Evolutionary conservation across 768 basidiomycete species (phyloP).

Genomic region (Megacollybia marginata): DNA sequence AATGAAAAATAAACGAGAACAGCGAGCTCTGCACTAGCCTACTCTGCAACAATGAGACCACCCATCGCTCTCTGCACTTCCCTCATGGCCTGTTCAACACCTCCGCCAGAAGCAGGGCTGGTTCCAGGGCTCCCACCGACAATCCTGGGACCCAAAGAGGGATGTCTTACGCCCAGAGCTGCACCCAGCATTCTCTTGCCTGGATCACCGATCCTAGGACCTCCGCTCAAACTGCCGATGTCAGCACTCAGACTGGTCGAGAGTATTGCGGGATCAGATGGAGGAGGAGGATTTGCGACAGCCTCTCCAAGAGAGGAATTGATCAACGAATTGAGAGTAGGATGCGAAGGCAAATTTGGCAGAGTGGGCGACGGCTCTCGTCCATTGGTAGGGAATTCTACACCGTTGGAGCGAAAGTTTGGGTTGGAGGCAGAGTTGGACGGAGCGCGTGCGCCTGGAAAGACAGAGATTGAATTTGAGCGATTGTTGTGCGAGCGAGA

Average conservation of each 20-base stretch:
- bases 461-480: slow-evolving; percentile 57
- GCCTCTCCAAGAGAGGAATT: slow-evolving; percentile 60
- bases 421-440: slow-evolving; percentile 28
- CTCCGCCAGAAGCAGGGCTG: slow-evolving; percentile 32
- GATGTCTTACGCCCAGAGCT: slow-evolving; percentile 79
- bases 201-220: slow-evolving; percentile 83
- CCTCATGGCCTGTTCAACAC: slow-evolving; percentile 50
- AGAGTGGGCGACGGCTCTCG: slow-evolving; percentile 80
- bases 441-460: slow-evolving; percentile 36
- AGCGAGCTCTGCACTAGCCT: slow-evolving; percentile 14
- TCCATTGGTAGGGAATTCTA: slow-evolving; percentile 25
- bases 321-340: slow-evolving; percentile 80
- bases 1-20: neutral
- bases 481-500: slow-evolving; percentile 70
- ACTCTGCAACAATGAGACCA: slow-evolving; percentile 69
- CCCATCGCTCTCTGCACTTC: slow-evolving; percentile 75
- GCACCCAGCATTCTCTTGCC: slow-evolving; percentile 87
- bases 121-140: slow-evolving; percentile 33
- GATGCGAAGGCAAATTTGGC: slow-evolving; percentile 73
- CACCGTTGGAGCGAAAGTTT: slow-evolving; percentile 48
- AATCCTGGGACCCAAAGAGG: slow-evolving; percentile 57
- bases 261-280: slow-evolving; percentile 64
- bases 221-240: slow-evolving; percentile 29
- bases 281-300: slow-evolving; percentile 35
- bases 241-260: slow-evolving; percentile 45